Conservation (phyloP, 148 eudicot genomes). For the Amaranthus hypochondriacus region DNA sequence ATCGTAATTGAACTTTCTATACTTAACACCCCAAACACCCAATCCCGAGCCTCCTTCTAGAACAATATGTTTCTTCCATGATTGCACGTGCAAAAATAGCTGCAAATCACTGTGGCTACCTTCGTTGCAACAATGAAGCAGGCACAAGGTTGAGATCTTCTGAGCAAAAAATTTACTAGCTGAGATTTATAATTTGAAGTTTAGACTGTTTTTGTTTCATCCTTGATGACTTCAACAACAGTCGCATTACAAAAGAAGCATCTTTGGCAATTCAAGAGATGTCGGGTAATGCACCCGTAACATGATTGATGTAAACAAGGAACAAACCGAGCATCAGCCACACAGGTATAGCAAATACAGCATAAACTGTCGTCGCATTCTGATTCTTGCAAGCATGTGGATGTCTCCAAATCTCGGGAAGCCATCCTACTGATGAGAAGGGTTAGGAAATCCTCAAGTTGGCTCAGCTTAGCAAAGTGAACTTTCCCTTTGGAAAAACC, state of each 20-base stretch:
- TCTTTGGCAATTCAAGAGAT: constrained; percentile 78
- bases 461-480: constrained; percentile 46
- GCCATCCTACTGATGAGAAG: constrained; percentile 46
- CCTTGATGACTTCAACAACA: constrained; percentile 43
- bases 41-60: neutral
- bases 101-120: neutral
- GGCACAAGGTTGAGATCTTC: constrained; percentile 1
- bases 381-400: constrained; percentile 35
- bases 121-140: neutral
- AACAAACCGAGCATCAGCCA: constrained; percentile 58
- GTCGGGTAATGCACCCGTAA: constrained; percentile 79
- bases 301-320: constrained; percentile 82
- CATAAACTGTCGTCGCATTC: constrained; percentile 53
- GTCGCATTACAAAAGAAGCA: constrained; percentile 92
- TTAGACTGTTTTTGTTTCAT: constrained; percentile 24
- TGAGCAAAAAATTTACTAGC: constrained; percentile 4
- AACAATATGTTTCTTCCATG: neutral
- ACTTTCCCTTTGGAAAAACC: constrained; percentile 55
- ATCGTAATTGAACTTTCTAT: neutral
- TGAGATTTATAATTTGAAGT: neutral
- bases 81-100: neutral
- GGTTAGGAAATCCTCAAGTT: constrained; percentile 64
- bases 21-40: neutral
- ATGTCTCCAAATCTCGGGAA: constrained; percentile 34
- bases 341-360: constrained; percentile 68